Evolutionary conservation across 2,329 filamentous ascomycete genomes (phyloP).

Genomic region (Coniochaeta ligniaria): DNA sequence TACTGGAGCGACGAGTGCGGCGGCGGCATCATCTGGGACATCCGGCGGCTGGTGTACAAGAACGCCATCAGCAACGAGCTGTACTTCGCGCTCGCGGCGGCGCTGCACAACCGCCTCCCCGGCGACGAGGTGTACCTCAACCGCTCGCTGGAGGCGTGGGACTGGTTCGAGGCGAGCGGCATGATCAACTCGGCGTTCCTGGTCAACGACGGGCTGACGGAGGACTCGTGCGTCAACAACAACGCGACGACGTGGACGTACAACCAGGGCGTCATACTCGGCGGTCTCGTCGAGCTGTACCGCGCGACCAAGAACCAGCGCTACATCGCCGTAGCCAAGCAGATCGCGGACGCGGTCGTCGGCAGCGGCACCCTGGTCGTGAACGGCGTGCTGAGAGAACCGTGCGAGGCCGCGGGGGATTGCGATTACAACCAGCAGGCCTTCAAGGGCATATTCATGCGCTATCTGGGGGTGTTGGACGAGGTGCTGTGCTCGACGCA

Average conservation of each 20-base stretch:
- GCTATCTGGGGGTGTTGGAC: constrained; percentile 55
- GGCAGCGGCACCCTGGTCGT: constrained; percentile 21
- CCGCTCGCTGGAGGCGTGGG: constrained; percentile 43
- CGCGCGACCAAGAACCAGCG: constrained; percentile 31
- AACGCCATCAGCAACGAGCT: constrained; percentile 53
- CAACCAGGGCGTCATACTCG: constrained; percentile 52
- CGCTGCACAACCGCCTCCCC: constrained; percentile 41
- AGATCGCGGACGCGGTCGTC: constrained; percentile 49
- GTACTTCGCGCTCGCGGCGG: constrained; percentile 44
- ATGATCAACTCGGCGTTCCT: constrained; percentile 43
- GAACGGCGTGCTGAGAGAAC: constrained; percentile 40
- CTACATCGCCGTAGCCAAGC: constrained; percentile 33
- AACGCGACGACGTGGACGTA: constrained; percentile 43
- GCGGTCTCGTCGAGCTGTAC: constrained; percentile 44
- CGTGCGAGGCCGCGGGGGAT: constrained; percentile 36
- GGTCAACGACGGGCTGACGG: constrained; percentile 46
- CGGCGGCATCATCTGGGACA: constrained; percentile 51
- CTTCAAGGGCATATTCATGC: constrained; percentile 67
- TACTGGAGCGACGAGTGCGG: constrained; percentile 41
- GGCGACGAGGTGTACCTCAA: constrained; percentile 29
- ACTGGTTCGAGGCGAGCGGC: constrained; percentile 43
- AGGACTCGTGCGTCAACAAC: constrained; percentile 41
- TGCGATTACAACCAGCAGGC: constrained; percentile 43
- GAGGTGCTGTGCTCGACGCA: constrained; percentile 4
- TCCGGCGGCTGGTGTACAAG: constrained; percentile 38